phyloP scores from a whole-genome alignment of 179 eudicot genomes.

The Actinidia arguta region DNA sequence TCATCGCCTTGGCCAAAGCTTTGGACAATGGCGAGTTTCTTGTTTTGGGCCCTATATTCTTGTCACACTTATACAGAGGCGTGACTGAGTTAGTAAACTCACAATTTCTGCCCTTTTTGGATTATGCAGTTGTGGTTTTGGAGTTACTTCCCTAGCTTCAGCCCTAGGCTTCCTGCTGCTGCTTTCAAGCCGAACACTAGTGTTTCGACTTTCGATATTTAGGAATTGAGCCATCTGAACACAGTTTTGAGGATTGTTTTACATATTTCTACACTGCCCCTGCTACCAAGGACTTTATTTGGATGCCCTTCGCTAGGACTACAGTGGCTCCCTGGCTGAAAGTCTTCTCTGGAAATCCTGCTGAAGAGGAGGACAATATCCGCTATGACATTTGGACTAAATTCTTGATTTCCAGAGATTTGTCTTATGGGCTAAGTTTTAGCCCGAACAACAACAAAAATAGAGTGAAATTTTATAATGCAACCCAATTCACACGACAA shows the following conservation, averaged over 20 bases:
- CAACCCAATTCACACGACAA: not conserved
- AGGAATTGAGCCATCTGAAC: not conserved
- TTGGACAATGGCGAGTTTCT: not conserved
- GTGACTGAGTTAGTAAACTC: not conserved
- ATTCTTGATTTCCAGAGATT: not conserved
- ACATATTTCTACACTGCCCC: not conserved
- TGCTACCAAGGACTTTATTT: fast-evolving
- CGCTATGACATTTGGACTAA: too few species aligned
- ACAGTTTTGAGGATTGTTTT: not conserved
- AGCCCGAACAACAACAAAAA: too few species aligned
- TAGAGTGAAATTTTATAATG: not conserved
- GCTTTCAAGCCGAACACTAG: fast-evolving
- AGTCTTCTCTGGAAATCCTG: too few species aligned
- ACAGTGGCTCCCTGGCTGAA: too few species aligned
- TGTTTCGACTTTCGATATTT: not conserved
- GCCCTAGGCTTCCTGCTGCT: not conserved
- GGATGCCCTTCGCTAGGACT: not conserved
- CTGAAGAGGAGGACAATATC: too few species aligned
- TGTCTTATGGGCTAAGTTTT: not conserved
- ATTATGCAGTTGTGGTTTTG: not conserved
- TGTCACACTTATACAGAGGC: not conserved
- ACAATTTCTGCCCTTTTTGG: not conserved
- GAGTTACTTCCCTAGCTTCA: not conserved
- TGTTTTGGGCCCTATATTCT: not conserved
- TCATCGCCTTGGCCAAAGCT: not conserved